These are phyloP conservation scores for Hypoxylon fragiforme DNA, from an alignment of 495 filamentous ascomycete genomes.

Conservation along the genomic window DNA sequence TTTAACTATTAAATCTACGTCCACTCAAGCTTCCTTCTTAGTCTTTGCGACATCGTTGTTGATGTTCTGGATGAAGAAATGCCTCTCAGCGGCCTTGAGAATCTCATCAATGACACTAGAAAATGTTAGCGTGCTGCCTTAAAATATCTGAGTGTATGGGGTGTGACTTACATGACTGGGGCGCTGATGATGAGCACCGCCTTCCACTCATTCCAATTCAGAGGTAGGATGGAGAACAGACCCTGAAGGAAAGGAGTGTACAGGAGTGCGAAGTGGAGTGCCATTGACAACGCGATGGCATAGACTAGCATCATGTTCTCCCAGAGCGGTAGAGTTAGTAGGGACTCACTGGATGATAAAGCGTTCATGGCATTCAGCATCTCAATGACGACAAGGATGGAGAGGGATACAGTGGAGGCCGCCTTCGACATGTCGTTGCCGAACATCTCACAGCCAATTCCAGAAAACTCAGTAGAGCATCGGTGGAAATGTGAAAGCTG, in stretches of 20 bases:
- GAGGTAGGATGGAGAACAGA: constrained; percentile 87
- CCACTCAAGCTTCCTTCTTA: constrained; percentile 47
- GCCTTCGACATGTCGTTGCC: constrained; percentile 83
- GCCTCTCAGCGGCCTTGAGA: constrained; percentile 81
- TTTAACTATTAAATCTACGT: constrained; percentile 22
- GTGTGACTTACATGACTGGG: constrained; percentile 82
- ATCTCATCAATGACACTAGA: constrained; percentile 83
- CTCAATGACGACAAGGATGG: constrained; percentile 92
- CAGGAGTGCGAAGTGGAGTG: constrained; percentile 88
- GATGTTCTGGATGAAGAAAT: constrained; percentile 52
- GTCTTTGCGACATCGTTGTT: constrained; percentile 31
- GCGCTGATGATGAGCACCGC: constrained; percentile 86
- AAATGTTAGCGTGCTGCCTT: constrained; percentile 43
- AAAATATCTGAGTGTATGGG: neutral
- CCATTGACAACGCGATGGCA: constrained; percentile 93
- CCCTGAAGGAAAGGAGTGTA: constrained; percentile 89
- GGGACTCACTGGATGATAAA: constrained; percentile 89
- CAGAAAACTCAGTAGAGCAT: constrained; percentile 82
- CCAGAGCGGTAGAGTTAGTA: constrained; percentile 91
- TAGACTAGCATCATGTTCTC: constrained; percentile 97
- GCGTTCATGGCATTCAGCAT: constrained; percentile 99
- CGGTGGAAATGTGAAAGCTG: constrained; percentile 94
- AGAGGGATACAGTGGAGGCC: constrained; percentile 93
- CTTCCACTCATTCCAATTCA: constrained; percentile 90
- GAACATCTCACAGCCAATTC: constrained; percentile 96